Conservation (phyloP, 2,329 filamentous ascomycete species). For the Chaetomiaceae sp. region DNA sequence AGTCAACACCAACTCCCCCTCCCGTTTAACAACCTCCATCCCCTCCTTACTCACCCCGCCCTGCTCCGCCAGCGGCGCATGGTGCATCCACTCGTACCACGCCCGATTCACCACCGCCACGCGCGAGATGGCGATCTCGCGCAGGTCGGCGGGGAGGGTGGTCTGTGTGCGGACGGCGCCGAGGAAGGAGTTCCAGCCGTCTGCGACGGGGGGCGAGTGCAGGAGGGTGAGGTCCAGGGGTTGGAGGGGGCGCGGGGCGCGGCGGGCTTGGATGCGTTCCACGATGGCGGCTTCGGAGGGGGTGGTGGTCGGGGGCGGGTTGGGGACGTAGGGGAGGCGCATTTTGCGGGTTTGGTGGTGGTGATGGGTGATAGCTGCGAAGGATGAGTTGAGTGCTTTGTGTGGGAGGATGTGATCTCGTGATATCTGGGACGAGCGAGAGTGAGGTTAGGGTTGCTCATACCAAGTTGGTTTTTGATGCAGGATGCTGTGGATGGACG, state of each 20-base stretch:
- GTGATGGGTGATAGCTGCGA: neutral
- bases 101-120: slow-evolving; percentile 76
- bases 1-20: slow-evolving; percentile 28
- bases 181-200: slow-evolving; percentile 70
- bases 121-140: slow-evolving; percentile 76
- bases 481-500: neutral
- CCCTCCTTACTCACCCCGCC: slow-evolving; percentile 53
- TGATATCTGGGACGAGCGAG: too few relatives aligned
- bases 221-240: slow-evolving; percentile 72
- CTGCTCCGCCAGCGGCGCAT: slow-evolving; percentile 61
- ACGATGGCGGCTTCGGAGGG: slow-evolving; percentile 54
- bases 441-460: too few relatives aligned
- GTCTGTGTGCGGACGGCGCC: slow-evolving; percentile 57
- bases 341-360: slow-evolving; percentile 40
- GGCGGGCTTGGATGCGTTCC: slow-evolving; percentile 59
- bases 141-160: slow-evolving; percentile 49
- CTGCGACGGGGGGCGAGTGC: slow-evolving; percentile 68
- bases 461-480: neutral
- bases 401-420: neutral
- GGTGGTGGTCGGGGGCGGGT: slow-evolving; percentile 43
- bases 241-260: slow-evolving; percentile 65
- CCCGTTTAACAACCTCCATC: slow-evolving; percentile 42
- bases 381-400: neutral
- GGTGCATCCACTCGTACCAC: slow-evolving; percentile 81
- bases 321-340: slow-evolving; percentile 62